Base-by-base conservation (phyloP, 352 stramenopile species). In the Phytophthora niederhauseri region DNA sequence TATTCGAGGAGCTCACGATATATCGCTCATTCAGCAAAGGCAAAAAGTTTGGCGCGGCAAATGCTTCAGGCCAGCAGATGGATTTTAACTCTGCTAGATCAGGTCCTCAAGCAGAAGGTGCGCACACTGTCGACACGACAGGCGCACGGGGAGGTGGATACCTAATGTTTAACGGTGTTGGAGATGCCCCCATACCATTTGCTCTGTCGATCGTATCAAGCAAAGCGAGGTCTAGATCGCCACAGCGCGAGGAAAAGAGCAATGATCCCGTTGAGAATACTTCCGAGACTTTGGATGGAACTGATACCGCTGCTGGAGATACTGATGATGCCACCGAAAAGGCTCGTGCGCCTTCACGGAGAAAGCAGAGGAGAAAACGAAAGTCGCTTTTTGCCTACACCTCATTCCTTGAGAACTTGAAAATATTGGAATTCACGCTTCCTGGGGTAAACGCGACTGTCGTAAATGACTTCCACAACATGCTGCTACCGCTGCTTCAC, bases 401-500 rank as follows among this genome's bases (percentile, higher is more conserved):
- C 45, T 76, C 53, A 58, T 78, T 89, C 50, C 63, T 90, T 0
- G 70, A 86, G 11, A 87, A 92, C 31, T 64, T 94, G 28, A 94
- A 92, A 63, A 86, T 93, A 22, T 67, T 93, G 49, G 79, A 94
- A 54, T 85, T 96, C 55, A 87, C 75, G 38, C 70, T 96, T 0
- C 86, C 88, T 28, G 88, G 86, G 11, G 67, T 96, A 30, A 91
- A 93, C 31, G 85, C 87, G 8, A 96, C 88, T 6, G 75, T 96
- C 26, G 80, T 96, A 14, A 96, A 96, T 60, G 88, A 96, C 63
- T 94, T 94, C 38, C 85, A 96, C 69, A 94, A 96, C 55, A 96
- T 96, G 88, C 64, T 94, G 45, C 66, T 96, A 14, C 88, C 88
- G 2, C 49, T 96, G 41, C 64, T 96, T 67, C 88, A 96, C 57